Base-by-base conservation (phyloP, 2,329 filamentous ascomycete species). In the Monilinia laxa region DNA sequence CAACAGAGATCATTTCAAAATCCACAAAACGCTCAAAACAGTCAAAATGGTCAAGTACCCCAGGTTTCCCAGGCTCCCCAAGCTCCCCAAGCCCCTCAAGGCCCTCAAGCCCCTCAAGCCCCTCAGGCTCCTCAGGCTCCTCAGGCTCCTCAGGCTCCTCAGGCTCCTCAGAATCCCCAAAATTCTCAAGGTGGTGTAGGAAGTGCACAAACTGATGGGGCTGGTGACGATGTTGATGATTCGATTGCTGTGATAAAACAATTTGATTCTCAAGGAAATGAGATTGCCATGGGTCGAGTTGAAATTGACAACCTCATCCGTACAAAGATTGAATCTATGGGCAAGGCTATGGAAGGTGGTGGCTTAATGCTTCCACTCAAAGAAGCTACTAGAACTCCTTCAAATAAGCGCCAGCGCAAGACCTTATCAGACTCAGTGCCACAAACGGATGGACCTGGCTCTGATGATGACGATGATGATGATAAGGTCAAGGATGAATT, bases 151-250 rank as follows among this genome's bases (percentile, higher is more conserved):
- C 77, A 78, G 38, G 74, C 31, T 47, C 18, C 62, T 35, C 42
- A n/a, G 31, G 20, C 28, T 5, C 18, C 18, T 68, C 77, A 78
- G 38, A 74, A 35, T 7, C 31, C 31, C 69, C 72, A 69, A 60
- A 70, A 47, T 20, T 28, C 40, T 20, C 70, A 73, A 51, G 84
- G 81, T 75, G 79, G 79, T 18, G 72, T 83, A 62, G 77, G 78
- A 59, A 81, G 81, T 58, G 79, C 87, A 31, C 91, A 97, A 77
- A 89, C 89, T 18, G 94, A 98, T 75, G 94, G 93, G 62, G 80
- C 90, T 42, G 83, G 83, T 66, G 83, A 84, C 4, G 78, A 86
- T 53, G 85, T 85, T 6, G 81, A 86, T 51, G 69, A 70, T 65
- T 83, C 81, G 78, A 77, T 79, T 42, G 85, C 84, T 11, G 80